A percentile compares a stretch with the other conserved stretches of the same genome.
Conservation (phyloP, 306 rosid genomes). For the Notholithocarpus densiflorus region DNA sequence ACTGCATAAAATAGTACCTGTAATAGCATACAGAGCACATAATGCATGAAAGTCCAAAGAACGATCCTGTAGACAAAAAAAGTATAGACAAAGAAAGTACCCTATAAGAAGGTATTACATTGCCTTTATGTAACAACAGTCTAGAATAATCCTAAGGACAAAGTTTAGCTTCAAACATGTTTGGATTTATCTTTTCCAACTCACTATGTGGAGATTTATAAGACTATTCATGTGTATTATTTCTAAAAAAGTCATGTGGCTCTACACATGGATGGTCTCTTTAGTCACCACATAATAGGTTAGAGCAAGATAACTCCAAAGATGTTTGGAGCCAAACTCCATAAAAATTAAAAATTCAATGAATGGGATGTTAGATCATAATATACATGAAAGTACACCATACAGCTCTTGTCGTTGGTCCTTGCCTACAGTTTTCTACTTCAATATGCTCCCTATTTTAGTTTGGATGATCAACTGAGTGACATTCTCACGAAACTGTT, state of each 20-base stretch:
- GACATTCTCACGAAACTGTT: too few relatives aligned
- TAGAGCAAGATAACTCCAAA: too few relatives aligned
- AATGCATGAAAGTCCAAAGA: conserved; percentile 69
- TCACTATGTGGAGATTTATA: too few relatives aligned
- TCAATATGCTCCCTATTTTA: neutral
- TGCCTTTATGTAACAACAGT: neutral
- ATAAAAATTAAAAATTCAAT: neutral
- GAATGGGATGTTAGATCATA: neutral
- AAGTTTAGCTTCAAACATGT: too few relatives aligned
- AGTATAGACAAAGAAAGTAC: conserved; percentile 14
- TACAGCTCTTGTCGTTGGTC: neutral
- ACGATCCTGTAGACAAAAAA: conserved; percentile 59
- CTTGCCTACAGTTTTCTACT: neutral
- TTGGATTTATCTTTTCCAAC: too few relatives aligned
- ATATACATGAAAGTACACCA: neutral
- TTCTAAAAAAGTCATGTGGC: too few relatives aligned
- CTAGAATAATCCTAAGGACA: too few relatives aligned
- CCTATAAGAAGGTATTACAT: neutral
- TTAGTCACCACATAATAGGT: too few relatives aligned
- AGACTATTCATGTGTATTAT: too few relatives aligned
- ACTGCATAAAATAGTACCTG: conserved; percentile 50
- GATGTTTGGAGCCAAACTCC: too few relatives aligned
- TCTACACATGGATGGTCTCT: too few relatives aligned
- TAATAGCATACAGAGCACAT: conserved; percentile 79
- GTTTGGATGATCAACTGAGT: too few relatives aligned